phyloP scores from a whole-genome alignment of 306 rosid species.

The Sesbania bispinosa region DNA sequence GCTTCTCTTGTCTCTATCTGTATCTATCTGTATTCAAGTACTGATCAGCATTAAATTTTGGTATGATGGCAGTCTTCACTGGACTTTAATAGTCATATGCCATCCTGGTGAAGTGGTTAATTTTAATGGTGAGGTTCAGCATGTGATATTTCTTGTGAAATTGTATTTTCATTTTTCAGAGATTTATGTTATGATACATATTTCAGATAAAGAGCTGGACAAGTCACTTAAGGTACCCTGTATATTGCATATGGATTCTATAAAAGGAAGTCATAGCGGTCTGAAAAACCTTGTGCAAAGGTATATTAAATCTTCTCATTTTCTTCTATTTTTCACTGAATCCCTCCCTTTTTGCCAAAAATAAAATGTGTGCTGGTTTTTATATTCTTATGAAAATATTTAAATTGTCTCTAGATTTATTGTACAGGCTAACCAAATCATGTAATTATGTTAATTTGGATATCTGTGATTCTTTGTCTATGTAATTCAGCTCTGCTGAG shows the following conservation, averaged over 20 bases:
- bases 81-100: constrained; percentile 92
- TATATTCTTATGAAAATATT: background rate
- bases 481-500: background rate
- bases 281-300: constrained; percentile 90
- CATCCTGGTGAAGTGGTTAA: constrained; percentile 82
- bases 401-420: background rate
- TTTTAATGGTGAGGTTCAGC: constrained; percentile 54
- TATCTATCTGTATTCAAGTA: constrained; percentile 28
- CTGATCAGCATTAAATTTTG: constrained; percentile 27
- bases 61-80: constrained; percentile 69
- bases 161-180: constrained; percentile 14
- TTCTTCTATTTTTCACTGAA: background rate
- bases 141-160: constrained; percentile 6
- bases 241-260: constrained; percentile 95
- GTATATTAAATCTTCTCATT: constrained; percentile 38
- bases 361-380: background rate
- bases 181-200: constrained; percentile 15
- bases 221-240: constrained; percentile 66
- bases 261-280: constrained; percentile 86
- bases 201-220: constrained; percentile 57
- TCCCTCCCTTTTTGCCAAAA: background rate
- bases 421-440: background rate
- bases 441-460: background rate
- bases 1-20: constrained; percentile 21
- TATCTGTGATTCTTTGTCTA: background rate